Conservation (phyloP, 257 asterid genomes). For the Paulownia fortunei region DNA sequence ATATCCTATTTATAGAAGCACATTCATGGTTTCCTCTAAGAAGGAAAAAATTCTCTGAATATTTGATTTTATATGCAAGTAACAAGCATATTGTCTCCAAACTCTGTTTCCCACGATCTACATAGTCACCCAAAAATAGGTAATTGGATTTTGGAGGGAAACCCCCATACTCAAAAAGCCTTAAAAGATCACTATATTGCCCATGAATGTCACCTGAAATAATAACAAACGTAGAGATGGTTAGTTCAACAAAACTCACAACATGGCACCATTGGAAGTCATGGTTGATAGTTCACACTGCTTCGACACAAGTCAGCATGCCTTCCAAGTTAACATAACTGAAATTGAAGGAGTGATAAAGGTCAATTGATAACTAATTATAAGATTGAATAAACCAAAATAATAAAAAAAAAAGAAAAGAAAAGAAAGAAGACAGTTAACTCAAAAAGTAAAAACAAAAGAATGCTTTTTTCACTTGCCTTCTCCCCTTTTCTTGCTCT, state of each 20-base stretch:
- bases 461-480: neutral
- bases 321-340: neutral
- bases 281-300: constrained; percentile 14
- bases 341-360: neutral
- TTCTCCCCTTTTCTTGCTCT: neutral
- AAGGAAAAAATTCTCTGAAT: constrained; percentile 62
- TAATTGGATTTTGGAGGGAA: constrained; percentile 65
- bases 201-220: constrained; percentile 68
- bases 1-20: constrained; percentile 63
- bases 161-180: constrained; percentile 71
- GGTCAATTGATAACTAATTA: neutral
- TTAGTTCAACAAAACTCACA: constrained; percentile 28
- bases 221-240: neutral
- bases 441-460: neutral
- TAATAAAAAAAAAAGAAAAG: neutral
- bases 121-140: constrained; percentile 65
- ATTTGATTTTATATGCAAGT: constrained; percentile 65
- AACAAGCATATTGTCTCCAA: constrained; percentile 67
- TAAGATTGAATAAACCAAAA: neutral
- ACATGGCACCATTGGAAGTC: constrained; percentile 10
- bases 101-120: constrained; percentile 65
- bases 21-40: constrained; percentile 71
- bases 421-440: neutral
- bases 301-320: constrained; percentile 12
- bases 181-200: constrained; percentile 63